phyloP scores from a whole-genome alignment of 2,329 filamentous ascomycete species.

The Annulohypoxylon truncatum region DNA sequence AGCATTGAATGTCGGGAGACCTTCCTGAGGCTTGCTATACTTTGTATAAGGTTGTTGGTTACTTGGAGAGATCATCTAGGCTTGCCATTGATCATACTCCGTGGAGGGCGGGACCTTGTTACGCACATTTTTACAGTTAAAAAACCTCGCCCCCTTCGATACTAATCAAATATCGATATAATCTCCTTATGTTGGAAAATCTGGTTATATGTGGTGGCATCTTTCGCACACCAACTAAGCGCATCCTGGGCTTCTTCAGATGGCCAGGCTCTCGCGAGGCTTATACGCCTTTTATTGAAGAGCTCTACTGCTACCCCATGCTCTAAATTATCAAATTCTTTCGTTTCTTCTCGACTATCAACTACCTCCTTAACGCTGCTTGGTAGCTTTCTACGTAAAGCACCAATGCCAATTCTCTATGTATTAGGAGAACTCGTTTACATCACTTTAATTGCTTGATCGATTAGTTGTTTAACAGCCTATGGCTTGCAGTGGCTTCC shows the following conservation, averaged over 20 bases:
- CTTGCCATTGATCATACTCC: conserved; percentile 41
- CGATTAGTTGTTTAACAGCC: no score
- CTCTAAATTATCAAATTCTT: conserved; percentile 47
- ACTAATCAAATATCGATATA: no score
- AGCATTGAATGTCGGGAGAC: neutral
- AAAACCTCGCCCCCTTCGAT: no score
- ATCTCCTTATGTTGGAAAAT: no score
- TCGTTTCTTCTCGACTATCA: conserved; percentile 41
- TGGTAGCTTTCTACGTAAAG: conserved; percentile 40
- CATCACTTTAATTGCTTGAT: no score
- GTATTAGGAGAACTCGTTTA: no score
- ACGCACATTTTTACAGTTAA: conserved; percentile 60
- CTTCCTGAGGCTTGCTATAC: neutral
- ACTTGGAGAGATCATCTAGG: conserved; percentile 25
- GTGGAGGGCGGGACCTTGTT: conserved; percentile 54
- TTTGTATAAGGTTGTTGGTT: conserved; percentile 42
- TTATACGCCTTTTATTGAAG: conserved; percentile 50
- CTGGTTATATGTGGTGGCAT: conserved; percentile 50
- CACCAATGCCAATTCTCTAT: conserved; percentile 37
- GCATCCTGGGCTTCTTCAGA: conserved; percentile 49
- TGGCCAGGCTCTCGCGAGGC: conserved; percentile 47
- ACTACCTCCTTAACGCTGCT: conserved; percentile 40
- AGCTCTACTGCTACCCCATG: conserved; percentile 49
- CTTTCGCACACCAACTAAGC: conserved; percentile 49
- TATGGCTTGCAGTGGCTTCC: no score